Evolutionary conservation across 352 stramenopile genomes (phyloP), one percentile per base, ranked within the genome.

Genomic region (Sclerospora graminicola): DNA sequence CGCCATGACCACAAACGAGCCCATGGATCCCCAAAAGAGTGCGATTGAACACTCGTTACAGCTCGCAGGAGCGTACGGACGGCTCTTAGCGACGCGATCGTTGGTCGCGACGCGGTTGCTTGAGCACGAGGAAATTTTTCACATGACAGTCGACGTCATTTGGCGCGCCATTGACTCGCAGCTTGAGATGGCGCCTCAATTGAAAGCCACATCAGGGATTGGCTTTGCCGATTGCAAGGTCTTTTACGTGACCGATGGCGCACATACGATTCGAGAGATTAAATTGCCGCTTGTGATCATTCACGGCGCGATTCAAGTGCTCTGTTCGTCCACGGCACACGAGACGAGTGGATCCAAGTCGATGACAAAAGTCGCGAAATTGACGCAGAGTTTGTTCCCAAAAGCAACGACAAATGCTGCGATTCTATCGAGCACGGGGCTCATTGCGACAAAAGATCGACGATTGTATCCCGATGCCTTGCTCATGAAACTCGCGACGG

Each of bases 171-270:
- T 93, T 19, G 66, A 82, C 14, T 56, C 67, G 1, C 80, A 89
- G 40, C 45, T 89, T 5, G 54, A 63, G 13, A 56, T 64, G n/a
- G 54, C 72, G 11, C 39, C 69, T 4, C 70, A 81, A 16, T 51
- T 76, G n/a, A 79, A 79, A 40, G 54, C 70, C 11, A 72, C 54
- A 0, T 60, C 48, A 15, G 61, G 67, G 3, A 69, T 82, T 19
- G 69, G 69, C 31, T 72, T 89, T 45, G 73, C 78, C 8, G 71
- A 89, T 37, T 86, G 76, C 54, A 85, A 87, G 46, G 73, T 86
- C 4, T 82, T 88, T 55, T 84, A 90, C 48, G 73, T 84, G 32
- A 71, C 55, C 1, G 78, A 90, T 15, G 58, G 60, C 10, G 60
- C 73, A 0, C 70, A 68, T 11, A 75, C 55, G 4, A 75, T 88